These are phyloP conservation scores for Emergomyces orientalis DNA, from an alignment of 2,329 filamentous ascomycete species.

Conservation along the genomic window DNA sequence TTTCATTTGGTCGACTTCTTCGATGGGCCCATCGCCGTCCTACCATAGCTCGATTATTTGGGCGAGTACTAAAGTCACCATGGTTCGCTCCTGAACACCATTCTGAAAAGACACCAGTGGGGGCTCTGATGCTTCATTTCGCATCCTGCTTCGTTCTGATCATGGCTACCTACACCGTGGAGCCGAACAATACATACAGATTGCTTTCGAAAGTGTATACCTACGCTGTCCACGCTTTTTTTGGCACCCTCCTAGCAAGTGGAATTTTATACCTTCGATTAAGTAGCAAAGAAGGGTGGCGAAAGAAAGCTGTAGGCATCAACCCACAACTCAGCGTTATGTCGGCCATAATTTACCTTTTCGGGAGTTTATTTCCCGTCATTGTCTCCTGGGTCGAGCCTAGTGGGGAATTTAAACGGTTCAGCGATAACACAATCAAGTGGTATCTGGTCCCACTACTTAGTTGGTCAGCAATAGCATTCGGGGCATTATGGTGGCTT, in stretches of 20 bases:
- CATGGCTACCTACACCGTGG: constrained; percentile 20
- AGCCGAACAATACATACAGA: constrained; percentile 22
- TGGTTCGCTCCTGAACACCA: constrained; percentile 12
- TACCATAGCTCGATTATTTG: constrained; percentile 8
- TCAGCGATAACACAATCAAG: background rate
- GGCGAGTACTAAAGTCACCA: background rate
- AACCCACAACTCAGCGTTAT: constrained; percentile 1
- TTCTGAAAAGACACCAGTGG: constrained; percentile 30
- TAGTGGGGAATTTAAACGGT: background rate
- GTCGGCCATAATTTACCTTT: constrained; percentile 1
- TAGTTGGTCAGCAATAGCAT: constrained; percentile 1
- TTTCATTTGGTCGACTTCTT: constrained; percentile 4
- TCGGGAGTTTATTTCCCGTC: constrained; percentile 3
- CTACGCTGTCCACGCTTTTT: constrained; percentile 32
- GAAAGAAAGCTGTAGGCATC: constrained; percentile 1
- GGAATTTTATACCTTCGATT: constrained; percentile 26
- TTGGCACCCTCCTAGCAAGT: constrained; percentile 25
- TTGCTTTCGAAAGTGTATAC: constrained; percentile 31
- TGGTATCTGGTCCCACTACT: constrained; percentile 9
- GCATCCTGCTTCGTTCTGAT: constrained; percentile 28
- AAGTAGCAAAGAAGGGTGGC: background rate
- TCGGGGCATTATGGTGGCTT: constrained; percentile 8
- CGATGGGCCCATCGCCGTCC: constrained; percentile 18
- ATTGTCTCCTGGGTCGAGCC: constrained; percentile 7
- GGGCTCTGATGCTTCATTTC: constrained; percentile 34